Evolutionary conservation across 768 basidiomycete genomes (phyloP).

Genomic region (Sporobolomyces phaffii): DNA sequence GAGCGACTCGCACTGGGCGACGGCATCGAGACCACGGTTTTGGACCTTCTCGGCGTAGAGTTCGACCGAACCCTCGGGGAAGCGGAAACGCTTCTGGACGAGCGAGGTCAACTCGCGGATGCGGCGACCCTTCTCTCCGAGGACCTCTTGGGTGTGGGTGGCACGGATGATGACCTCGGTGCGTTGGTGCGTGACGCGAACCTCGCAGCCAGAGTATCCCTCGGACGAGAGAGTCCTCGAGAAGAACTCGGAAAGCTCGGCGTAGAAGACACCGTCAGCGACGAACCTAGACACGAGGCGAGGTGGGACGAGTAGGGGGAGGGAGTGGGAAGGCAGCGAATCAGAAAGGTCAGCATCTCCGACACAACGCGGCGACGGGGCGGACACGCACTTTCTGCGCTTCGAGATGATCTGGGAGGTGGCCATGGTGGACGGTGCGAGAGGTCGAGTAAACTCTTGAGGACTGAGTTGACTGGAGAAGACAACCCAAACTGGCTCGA

Average conservation of each 20-base stretch:
- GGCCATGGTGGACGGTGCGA: constrained; percentile 22
- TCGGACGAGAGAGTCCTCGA: constrained; percentile 96
- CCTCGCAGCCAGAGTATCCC: constrained; percentile 99
- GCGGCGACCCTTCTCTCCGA: constrained; percentile 98
- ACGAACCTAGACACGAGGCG: constrained; percentile 38
- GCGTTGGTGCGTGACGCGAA: constrained; percentile 96
- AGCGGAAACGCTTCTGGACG: constrained; percentile 99
- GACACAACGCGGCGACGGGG: neutral
- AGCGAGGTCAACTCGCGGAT: constrained; percentile 97
- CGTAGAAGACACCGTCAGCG: constrained; percentile 50
- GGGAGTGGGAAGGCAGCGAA: neutral
- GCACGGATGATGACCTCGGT: constrained; percentile 99
- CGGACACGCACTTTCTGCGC: constrained; percentile 41
- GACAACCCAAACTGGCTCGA: too few species aligned
- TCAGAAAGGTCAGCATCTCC: neutral
- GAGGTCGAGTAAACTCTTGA: constrained; percentile 18
- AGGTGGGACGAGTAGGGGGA: neutral
- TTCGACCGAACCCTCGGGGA: constrained; percentile 97
- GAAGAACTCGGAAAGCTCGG: constrained; percentile 99
- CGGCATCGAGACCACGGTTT: constrained; percentile 93
- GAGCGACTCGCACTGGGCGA: constrained; percentile 97
- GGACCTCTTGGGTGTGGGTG: constrained; percentile 88
- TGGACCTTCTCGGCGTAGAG: constrained; percentile 98
- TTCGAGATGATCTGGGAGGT: constrained; percentile 40
- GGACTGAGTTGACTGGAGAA: constrained; percentile 11